Conservation (phyloP, 805 yeast genomes). For the Zygosaccharomyces siamensis region DNA sequence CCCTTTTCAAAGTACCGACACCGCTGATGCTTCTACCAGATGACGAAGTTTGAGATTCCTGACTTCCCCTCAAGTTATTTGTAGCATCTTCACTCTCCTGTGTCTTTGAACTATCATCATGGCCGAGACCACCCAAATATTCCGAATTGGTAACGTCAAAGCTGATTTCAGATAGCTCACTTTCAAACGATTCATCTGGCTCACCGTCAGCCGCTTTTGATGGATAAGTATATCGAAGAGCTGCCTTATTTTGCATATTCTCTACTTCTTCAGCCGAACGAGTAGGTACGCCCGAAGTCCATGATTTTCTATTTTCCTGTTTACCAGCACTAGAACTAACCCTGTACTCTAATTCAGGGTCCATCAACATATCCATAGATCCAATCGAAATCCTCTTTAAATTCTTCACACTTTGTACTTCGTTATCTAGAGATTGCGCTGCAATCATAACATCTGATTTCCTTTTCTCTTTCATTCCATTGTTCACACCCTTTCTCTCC, state of each 20-base stretch:
- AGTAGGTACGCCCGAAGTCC: conserved; percentile 16
- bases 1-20: conserved; percentile 23
- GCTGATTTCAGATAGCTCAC: conserved; percentile 20
- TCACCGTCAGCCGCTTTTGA: conserved; percentile 3
- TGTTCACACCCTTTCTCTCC: conserved; percentile 3
- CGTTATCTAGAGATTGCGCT: conserved; percentile 71
- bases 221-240: conserved; percentile 4
- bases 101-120: neutral
- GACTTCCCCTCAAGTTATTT: neutral
- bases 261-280: conserved; percentile 6
- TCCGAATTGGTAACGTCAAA: conserved; percentile 30
- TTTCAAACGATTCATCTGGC: conserved; percentile 4
- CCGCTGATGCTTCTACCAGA: conserved; percentile 24
- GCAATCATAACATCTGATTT: conserved; percentile 52
- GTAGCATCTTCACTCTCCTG: neutral
- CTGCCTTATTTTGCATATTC: conserved; percentile 5
- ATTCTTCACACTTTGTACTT: conserved; percentile 66
- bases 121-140: conserved; percentile 19
- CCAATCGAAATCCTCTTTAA: conserved; percentile 72
- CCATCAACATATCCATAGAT: conserved; percentile 45
- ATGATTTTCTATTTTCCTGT: conserved; percentile 14
- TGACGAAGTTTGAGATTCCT: conserved; percentile 4
- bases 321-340: conserved; percentile 25
- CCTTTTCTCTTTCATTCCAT: conserved; percentile 29
- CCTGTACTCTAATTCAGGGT: conserved; percentile 63